Evolutionary conservation across 495 filamentous ascomycete species (phyloP), one percentile per base, ranked within the genome.

Genomic region (Neurospora sp.): DNA sequence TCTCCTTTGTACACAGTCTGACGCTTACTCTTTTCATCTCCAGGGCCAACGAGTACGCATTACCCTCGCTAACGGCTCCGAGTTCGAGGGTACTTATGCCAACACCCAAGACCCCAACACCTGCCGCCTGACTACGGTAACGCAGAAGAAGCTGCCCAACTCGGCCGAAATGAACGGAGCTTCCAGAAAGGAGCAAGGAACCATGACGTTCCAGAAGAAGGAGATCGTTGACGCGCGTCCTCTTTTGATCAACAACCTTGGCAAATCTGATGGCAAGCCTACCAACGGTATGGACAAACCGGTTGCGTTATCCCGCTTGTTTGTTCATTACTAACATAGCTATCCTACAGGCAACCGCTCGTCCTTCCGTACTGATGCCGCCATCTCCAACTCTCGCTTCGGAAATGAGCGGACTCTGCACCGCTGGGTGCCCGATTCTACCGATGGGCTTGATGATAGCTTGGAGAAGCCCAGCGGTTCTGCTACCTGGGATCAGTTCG

Each of bases 401-500:
- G 83, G 88, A 72, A 89, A 88, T 35, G 93, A 97, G 81, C 89
- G 95, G 42, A 85, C 89, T 72, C 84, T 99, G 72, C 90, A 98
- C 78, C 90, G 88, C 70, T 99, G 96, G 96, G 90, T 93, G 70
- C 89, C 93, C n/a, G 87, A 86, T 69, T 81, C 86, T n/a, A 89
- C 88, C 70, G 82, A 84, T 11, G 86, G 85, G 41, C 78, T 88
- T 39, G 89, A 94, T 76, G 80, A 92, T 75, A 91, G 91, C 54
- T 83, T 97, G 39, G 94, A 96, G 75, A 87, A 84, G 39, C 76
- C 85, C 41, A 73, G 76, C 1, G 76, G 79, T 23, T 80, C 81
- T 6, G 88, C 86, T 70, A 71, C 77, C 23, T 99, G 96, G 96
- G 94, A 99, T 80, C 96, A 99, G 79, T 99, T 99, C 77, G 92